Evolutionary conservation across 306 rosid genomes (phyloP).

Genomic region (Quercus agrifolia): DNA sequence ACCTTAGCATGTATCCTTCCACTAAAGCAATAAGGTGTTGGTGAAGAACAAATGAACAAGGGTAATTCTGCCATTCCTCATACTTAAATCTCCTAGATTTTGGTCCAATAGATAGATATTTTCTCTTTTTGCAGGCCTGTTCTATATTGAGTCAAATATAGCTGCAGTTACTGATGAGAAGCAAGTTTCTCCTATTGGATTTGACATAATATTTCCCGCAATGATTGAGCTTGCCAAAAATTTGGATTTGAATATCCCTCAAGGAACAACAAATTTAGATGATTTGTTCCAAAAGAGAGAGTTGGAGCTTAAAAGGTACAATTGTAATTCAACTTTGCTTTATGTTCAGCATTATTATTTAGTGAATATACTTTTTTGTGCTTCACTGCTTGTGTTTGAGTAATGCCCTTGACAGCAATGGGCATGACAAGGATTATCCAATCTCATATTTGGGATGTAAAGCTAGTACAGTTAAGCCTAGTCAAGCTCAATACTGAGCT

Average conservation of each 20-base stretch:
- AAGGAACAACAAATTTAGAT: slow-evolving; percentile 38
- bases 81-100: neutral
- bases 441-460: neutral
- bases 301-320: slow-evolving; percentile 54
- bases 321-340: neutral
- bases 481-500: neutral
- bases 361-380: neutral
- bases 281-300: slow-evolving; percentile 54
- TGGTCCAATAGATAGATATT: slow-evolving; percentile 1
- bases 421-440: neutral
- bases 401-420: neutral
- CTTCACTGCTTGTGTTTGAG: neutral
- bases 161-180: slow-evolving; percentile 4
- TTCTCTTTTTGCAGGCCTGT: slow-evolving; percentile 55
- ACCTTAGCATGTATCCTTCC: slow-evolving; percentile 71
- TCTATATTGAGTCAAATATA: slow-evolving; percentile 59
- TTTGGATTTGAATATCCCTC: slow-evolving; percentile 50
- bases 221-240: slow-evolving; percentile 53
- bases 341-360: neutral
- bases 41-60: slow-evolving; percentile 52
- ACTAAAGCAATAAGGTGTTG: slow-evolving; percentile 64
- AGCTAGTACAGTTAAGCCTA: neutral
- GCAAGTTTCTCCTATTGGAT: slow-evolving; percentile 61
- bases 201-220: slow-evolving; percentile 62
- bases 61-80: slow-evolving; percentile 35